Conservation (phyloP, 2,329 filamentous ascomycete genomes). For the Chaetomiaceae sp. region DNA sequence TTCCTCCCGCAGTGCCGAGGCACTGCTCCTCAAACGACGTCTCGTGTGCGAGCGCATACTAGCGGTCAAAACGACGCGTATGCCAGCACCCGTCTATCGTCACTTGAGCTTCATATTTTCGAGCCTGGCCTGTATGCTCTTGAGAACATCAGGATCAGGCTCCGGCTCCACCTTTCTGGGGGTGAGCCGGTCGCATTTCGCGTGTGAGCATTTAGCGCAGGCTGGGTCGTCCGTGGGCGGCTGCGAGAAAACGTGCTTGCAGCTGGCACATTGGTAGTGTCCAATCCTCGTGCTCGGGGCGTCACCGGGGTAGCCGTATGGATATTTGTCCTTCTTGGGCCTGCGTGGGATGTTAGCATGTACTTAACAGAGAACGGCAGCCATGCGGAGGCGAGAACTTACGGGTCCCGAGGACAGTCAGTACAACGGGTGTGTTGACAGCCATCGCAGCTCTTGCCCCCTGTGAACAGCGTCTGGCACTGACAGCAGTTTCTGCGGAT, state of each 20-base stretch:
- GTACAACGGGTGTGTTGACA: slow-evolving; percentile 74
- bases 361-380: not conserved
- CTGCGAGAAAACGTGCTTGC: slow-evolving; percentile 52
- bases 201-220: slow-evolving; percentile 57
- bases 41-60: too few relatives aligned
- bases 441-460: slow-evolving; percentile 57
- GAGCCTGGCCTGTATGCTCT: slow-evolving; percentile 53
- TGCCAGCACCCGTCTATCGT: slow-evolving; percentile 7
- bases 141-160: slow-evolving; percentile 57
- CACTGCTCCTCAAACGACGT: not conserved
- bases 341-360: slow-evolving; percentile 34
- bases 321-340: slow-evolving; percentile 64
- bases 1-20: not conserved
- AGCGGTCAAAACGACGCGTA: not conserved
- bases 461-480: slow-evolving; percentile 60
- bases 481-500: slow-evolving; percentile 72
- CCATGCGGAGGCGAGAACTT: slow-evolving; percentile 32
- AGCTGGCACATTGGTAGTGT: slow-evolving; percentile 58
- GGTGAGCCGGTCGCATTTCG: slow-evolving; percentile 55
- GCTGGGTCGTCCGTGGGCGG: slow-evolving; percentile 46
- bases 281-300: slow-evolving; percentile 49
- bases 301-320: slow-evolving; percentile 65
- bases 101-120: slow-evolving; percentile 35
- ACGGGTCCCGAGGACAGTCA: slow-evolving; percentile 76
- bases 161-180: slow-evolving; percentile 57